A percentile compares a stretch with the other conserved stretches of the same genome.
Conservation (phyloP, 1,139 yeast species). For the Yamadazyma spencermartinsiae region DNA sequence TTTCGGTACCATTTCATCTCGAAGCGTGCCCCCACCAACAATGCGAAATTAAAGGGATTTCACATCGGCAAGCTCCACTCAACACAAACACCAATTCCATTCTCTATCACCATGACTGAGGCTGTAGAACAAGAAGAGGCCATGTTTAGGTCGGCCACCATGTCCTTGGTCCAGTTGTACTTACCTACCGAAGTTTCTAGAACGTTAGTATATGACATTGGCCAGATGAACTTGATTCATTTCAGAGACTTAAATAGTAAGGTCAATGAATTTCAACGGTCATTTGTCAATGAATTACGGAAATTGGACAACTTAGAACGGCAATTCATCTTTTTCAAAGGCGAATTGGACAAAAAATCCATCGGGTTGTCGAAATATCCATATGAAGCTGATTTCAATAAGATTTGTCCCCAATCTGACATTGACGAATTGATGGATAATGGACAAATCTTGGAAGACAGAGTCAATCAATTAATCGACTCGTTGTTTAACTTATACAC, state of each 20-base stretch:
- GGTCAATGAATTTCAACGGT: conserved; percentile 69
- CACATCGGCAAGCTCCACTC: no score
- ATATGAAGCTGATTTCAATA: conserved; percentile 40
- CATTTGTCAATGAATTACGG: conserved; percentile 69
- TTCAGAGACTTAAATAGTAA: conserved; percentile 69
- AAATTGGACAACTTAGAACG: conserved; percentile 68
- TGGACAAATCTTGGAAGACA: conserved; percentile 53
- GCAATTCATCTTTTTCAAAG: conserved; percentile 54
- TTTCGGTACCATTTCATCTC: no score
- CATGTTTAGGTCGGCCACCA: conserved; percentile 80
- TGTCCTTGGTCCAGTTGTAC: conserved; percentile 73
- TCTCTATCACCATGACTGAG: background rate
- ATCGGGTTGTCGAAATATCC: conserved; percentile 48
- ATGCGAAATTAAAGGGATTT: background rate
- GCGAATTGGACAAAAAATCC: conserved; percentile 48
- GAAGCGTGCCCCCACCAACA: background rate
- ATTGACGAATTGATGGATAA: conserved; percentile 75
- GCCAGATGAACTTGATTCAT: conserved; percentile 63
- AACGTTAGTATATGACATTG: conserved; percentile 63
- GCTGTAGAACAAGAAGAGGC: conserved; percentile 52
- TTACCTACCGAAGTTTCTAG: conserved; percentile 72
- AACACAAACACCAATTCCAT: background rate
- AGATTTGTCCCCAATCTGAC: conserved; percentile 54
- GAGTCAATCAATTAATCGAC: conserved; percentile 42
- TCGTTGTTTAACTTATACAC: conserved; percentile 36